phyloP scores from a whole-genome alignment of 2,329 filamentous ascomycete genomes.

The Plectosphaerella cucumerina region DNA sequence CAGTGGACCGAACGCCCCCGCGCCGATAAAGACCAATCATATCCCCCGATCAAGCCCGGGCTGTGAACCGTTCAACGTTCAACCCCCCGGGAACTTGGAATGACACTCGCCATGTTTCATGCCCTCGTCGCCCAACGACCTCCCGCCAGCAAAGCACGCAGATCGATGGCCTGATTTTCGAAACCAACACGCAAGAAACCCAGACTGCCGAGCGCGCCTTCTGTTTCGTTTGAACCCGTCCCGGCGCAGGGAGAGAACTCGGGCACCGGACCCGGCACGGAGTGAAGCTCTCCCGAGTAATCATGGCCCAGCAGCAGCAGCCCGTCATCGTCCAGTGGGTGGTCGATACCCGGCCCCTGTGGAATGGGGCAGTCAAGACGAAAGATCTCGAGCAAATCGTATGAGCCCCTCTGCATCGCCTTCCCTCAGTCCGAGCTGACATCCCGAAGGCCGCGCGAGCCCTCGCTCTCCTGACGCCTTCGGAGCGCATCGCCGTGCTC shows the following conservation, averaged over 20 bases:
- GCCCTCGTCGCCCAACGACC: background rate
- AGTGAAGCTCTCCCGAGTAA: background rate
- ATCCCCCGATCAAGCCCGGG: background rate
- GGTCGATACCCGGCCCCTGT: constrained; percentile 56
- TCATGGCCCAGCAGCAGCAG: background rate
- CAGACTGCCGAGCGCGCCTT: background rate
- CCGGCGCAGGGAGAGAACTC: too few relatives aligned
- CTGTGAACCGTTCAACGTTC: background rate
- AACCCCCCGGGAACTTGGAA: background rate
- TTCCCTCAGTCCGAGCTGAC: constrained; percentile 2
- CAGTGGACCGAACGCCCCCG: background rate
- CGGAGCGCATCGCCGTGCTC: constrained; percentile 55
- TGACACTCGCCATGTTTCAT: constrained; percentile 1
- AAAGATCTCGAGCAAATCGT: constrained; percentile 42
- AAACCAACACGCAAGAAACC: constrained; percentile 13
- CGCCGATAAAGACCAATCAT: background rate
- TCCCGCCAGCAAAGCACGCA: background rate
- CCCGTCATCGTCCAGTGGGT: constrained; percentile 54
- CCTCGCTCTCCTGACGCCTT: constrained; percentile 44
- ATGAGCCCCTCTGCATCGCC: constrained; percentile 9
- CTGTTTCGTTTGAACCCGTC: background rate
- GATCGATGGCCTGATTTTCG: constrained; percentile 14
- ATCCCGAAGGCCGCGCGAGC: constrained; percentile 46
- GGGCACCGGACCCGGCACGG: too few relatives aligned
- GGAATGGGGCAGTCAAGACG: constrained; percentile 47